phyloP scores from a whole-genome alignment of 2,329 filamentous ascomycete genomes.

The Coniochaeta sp. region DNA sequence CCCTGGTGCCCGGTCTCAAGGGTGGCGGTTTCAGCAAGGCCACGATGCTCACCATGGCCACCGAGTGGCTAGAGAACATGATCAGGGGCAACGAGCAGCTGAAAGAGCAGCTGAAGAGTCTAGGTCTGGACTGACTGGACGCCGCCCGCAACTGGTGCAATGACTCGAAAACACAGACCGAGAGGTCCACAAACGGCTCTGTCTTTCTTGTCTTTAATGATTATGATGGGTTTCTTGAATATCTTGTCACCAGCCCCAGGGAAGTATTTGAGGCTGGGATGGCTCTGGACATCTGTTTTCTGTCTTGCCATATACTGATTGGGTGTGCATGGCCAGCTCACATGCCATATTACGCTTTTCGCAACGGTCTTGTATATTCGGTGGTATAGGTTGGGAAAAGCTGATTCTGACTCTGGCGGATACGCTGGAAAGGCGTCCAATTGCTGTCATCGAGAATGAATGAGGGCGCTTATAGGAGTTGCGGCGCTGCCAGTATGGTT shows the following conservation, averaged over 20 bases:
- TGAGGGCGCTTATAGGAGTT: not conserved
- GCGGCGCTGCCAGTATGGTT: not conserved
- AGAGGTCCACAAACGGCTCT: not conserved
- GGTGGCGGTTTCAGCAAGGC: constrained; percentile 78
- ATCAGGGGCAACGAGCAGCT: constrained; percentile 60
- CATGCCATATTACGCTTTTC: not conserved
- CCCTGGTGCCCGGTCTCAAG: constrained; percentile 67
- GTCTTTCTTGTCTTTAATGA: not conserved
- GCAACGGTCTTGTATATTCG: not conserved
- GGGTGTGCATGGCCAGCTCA: not conserved
- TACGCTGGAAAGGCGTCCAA: not conserved
- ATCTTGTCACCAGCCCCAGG: not conserved
- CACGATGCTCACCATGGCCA: constrained; percentile 66
- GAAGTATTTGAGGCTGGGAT: not conserved
- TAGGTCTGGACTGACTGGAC: not conserved
- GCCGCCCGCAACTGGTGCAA: not conserved
- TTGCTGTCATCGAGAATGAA: not conserved
- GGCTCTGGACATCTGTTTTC: not conserved
- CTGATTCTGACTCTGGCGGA: not conserved
- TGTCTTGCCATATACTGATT: not conserved
- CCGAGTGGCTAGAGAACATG: constrained; percentile 70
- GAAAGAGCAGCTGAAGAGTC: constrained; percentile 34
- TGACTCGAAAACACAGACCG: not conserved
- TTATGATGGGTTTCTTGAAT: not conserved
- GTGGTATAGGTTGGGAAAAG: not conserved